Conservation (phyloP, 192 early-diverging fungal genomes). For the Helicostylum pulchrum region DNA sequence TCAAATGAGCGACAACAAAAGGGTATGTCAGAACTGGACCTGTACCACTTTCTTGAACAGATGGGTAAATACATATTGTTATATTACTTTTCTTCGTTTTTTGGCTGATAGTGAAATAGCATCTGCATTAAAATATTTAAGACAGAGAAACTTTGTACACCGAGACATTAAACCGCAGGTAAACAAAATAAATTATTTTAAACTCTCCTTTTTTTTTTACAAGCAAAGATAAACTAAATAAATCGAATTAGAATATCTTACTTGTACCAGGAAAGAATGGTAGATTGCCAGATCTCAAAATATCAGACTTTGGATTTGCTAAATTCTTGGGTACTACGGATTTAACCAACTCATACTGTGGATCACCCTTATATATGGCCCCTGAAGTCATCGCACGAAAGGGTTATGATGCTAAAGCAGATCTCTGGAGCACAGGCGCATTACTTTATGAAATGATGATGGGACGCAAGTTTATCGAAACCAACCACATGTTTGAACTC, state of each 20-base stretch:
- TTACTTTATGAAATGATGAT: conserved; percentile 92
- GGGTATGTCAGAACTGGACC: conserved; percentile 77
- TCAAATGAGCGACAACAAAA: conserved; percentile 54
- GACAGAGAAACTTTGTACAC: conserved; percentile 86
- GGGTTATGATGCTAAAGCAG: conserved; percentile 92
- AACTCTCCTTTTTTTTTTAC: too few species aligned
- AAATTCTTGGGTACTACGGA: conserved; percentile 74
- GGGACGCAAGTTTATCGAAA: conserved; percentile 64
- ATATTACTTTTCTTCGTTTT: conserved; percentile 18
- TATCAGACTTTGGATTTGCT: conserved; percentile 99
- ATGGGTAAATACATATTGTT: conserved; percentile 49
- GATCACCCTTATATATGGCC: conserved; percentile 95
- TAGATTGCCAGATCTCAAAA: conserved; percentile 76
- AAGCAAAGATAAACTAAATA: too few species aligned
- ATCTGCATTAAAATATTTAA: conserved; percentile 83
- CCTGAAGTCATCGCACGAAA: conserved; percentile 85
- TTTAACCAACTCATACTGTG: conserved; percentile 91
- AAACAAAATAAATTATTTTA: conserved; percentile 1
- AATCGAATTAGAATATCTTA: conserved; percentile 72
- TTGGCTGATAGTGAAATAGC: conserved; percentile 39
- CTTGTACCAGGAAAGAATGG: conserved; percentile 49
- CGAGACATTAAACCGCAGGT: conserved; percentile 97
- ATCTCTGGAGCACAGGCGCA: conserved; percentile 96
- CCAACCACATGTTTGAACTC: conserved; percentile 66
- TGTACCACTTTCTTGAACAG: conserved; percentile 82